phyloP scores from a whole-genome alignment of 345 rosid species.

The Pistacia vera region DNA sequence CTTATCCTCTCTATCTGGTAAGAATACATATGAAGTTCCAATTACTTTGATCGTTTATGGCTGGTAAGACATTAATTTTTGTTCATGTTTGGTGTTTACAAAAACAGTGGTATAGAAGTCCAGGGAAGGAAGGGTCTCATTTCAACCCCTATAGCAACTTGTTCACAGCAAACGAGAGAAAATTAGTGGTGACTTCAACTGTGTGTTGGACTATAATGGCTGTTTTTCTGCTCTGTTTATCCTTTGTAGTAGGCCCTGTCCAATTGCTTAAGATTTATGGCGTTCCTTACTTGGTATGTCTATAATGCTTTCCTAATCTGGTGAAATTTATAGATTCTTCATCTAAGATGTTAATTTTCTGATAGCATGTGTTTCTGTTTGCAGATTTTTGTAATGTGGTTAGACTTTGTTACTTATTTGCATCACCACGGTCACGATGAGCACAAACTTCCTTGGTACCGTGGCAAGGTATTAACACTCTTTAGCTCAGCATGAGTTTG shows the following conservation, averaged over 20 bases:
- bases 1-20: slow-evolving; percentile 74
- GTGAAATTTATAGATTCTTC: neutral
- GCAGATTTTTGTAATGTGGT: slow-evolving; percentile 82
- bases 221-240: slow-evolving; percentile 40
- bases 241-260: slow-evolving; percentile 45
- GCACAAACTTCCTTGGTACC: slow-evolving; percentile 87
- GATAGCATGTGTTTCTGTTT: neutral
- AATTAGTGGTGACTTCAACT: slow-evolving; percentile 69
- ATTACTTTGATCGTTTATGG: slow-evolving; percentile 1
- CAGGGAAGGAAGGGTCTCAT: slow-evolving; percentile 97
- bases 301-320: neutral
- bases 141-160: slow-evolving; percentile 76
- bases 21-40: slow-evolving; percentile 12
- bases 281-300: slow-evolving; percentile 67
- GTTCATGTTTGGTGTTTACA: neutral
- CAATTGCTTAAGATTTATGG: slow-evolving; percentile 63
- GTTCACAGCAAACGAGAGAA: slow-evolving; percentile 69
- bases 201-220: slow-evolving; percentile 66
- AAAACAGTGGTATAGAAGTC: slow-evolving; percentile 77
- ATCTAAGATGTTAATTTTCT: neutral
- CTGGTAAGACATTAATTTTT: neutral
- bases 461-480: slow-evolving; percentile 67
- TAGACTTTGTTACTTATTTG: slow-evolving; percentile 83
- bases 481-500: neutral
- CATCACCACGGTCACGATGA: slow-evolving; percentile 87